Evolutionary conservation across 768 basidiomycete species (phyloP).

Genomic region (Hydnomerulius pinastri): DNA sequence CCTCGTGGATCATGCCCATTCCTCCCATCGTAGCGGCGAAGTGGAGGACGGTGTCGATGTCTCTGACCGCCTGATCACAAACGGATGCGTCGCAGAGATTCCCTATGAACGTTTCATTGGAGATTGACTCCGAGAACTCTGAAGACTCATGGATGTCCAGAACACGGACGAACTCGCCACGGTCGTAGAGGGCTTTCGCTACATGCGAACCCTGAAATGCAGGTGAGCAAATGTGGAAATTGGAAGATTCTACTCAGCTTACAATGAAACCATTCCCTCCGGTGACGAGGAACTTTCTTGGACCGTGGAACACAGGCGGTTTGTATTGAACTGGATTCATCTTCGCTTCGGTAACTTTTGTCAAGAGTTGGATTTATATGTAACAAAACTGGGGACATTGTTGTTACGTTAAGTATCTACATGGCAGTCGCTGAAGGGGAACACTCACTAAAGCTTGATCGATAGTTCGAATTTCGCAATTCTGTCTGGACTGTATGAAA

Average conservation of each 20-base stretch:
- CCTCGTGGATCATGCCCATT: conserved; percentile 60
- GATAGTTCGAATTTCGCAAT: too few relatives aligned
- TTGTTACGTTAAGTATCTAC: neutral
- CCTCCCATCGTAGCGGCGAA: conserved; percentile 67
- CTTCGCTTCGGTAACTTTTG: too few relatives aligned
- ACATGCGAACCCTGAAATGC: conserved; percentile 51
- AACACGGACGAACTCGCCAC: conserved; percentile 42
- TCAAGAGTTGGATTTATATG: too few relatives aligned
- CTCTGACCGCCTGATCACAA: conserved; percentile 40
- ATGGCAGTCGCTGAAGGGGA: too few relatives aligned
- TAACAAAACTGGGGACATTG: too few relatives aligned
- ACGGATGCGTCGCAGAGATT: conserved; percentile 47
- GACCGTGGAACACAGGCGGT: neutral
- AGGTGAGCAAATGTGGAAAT: neutral
- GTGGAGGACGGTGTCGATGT: conserved; percentile 49
- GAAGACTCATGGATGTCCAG: conserved; percentile 39
- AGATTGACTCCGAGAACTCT: conserved; percentile 23
- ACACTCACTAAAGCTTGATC: too few relatives aligned
- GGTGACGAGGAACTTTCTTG: conserved; percentile 39
- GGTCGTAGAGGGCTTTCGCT: conserved; percentile 37
- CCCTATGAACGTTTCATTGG: conserved; percentile 41
- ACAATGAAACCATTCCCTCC: conserved; percentile 61
- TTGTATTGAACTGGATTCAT: neutral
- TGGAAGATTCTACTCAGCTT: conserved; percentile 14
- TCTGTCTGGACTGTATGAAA: too few relatives aligned